Evolutionary conservation across 371 early-diverging fungal species (phyloP).

Genomic region (Haplosporangium sp.): DNA sequence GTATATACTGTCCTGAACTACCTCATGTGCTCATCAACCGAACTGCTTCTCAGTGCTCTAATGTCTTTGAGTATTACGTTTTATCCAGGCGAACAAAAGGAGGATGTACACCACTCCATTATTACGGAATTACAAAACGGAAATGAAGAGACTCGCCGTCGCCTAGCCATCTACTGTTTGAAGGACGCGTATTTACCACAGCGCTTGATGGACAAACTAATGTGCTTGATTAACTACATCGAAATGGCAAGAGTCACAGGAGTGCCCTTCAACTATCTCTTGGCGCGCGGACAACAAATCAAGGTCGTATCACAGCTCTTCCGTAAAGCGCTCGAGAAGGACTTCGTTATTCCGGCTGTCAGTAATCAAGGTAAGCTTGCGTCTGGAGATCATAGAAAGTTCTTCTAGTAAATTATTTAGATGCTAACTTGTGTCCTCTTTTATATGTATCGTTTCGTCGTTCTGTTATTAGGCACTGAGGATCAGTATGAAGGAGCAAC

Average conservation of each 20-base stretch:
- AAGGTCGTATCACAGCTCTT: slow-evolving; percentile 98
- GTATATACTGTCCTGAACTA: background rate
- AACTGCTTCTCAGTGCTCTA: background rate
- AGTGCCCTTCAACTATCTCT: slow-evolving; percentile 96
- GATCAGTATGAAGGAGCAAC: slow-evolving; percentile 98
- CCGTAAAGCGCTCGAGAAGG: slow-evolving; percentile 88
- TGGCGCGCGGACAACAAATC: slow-evolving; percentile 97
- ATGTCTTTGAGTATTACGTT: background rate
- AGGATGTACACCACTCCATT: slow-evolving; percentile 99
- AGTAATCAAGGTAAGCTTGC: slow-evolving; percentile 71
- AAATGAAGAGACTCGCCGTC: slow-evolving; percentile 94
- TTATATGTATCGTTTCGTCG: too few relatives aligned
- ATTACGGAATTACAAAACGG: slow-evolving; percentile 98
- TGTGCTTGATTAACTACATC: slow-evolving; percentile 97
- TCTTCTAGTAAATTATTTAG: background rate
- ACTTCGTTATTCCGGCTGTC: slow-evolving; percentile 93
- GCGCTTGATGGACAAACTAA: slow-evolving; percentile 96
- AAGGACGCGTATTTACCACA: slow-evolving; percentile 99
- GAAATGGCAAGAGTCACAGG: slow-evolving; percentile 99
- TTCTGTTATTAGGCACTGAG: slow-evolving; percentile 67
- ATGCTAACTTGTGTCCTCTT: too few relatives aligned
- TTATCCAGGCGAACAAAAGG: slow-evolving; percentile 95
- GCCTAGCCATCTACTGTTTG: slow-evolving; percentile 99
- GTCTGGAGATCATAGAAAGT: too few relatives aligned
- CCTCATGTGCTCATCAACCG: background rate